phyloP scores from a whole-genome alignment of 352 stramenopile species.

The Globisporangium megalacanthum region DNA sequence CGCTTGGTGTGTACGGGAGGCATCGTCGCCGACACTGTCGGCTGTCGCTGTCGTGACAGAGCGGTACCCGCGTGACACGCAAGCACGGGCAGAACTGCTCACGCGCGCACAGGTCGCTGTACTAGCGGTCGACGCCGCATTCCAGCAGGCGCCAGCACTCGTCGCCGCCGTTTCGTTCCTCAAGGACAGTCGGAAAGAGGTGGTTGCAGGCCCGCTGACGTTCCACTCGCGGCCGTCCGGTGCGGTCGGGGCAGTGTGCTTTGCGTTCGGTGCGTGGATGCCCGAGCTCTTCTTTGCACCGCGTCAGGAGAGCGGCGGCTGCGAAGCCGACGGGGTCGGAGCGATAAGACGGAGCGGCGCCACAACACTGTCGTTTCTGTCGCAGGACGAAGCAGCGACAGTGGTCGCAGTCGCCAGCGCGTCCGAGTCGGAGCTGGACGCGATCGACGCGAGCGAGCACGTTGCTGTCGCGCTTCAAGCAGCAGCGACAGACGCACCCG shows the following conservation, averaged over 20 bases:
- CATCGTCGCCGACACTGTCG: background rate
- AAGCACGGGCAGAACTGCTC: constrained; percentile 27
- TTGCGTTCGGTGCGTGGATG: constrained; percentile 37
- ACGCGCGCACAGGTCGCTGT: constrained; percentile 22
- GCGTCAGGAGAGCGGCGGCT: background rate
- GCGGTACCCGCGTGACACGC: constrained; percentile 23
- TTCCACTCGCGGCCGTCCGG: constrained; percentile 40
- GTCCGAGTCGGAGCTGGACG: constrained; percentile 8
- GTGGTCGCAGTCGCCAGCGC: constrained; percentile 3
- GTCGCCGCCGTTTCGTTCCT: constrained; percentile 46
- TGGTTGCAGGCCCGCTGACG: constrained; percentile 30
- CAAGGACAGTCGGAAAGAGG: constrained; percentile 34
- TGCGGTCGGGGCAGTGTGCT: constrained; percentile 37
- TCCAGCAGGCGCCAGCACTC: constrained; percentile 26
- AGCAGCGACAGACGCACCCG: background rate
- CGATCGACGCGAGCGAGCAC: constrained; percentile 1
- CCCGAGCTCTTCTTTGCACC: constrained; percentile 23
- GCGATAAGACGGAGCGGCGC: background rate
- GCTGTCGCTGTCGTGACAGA: constrained; percentile 31
- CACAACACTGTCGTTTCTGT: constrained; percentile 13
- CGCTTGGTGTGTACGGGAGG: background rate
- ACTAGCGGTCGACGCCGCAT: constrained; percentile 30
- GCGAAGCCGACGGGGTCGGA: background rate
- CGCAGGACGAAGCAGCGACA: constrained; percentile 4
- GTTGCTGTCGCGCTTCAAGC: background rate